These are phyloP conservation scores for Monosporozyma servazzii DNA, from an alignment of 805 yeast genomes.

Conservation along the genomic window DNA sequence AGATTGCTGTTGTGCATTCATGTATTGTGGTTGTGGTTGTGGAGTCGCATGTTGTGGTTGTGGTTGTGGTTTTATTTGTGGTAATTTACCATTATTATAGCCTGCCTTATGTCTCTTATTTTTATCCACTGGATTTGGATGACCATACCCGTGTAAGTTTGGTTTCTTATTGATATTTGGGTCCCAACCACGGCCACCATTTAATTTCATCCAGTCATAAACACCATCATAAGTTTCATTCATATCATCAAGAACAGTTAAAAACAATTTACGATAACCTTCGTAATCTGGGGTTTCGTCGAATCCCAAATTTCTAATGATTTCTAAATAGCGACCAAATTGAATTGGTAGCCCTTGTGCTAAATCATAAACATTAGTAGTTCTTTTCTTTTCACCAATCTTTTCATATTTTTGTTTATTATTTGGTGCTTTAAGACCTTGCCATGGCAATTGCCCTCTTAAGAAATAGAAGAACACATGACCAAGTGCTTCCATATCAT, in stretches of 20 bases:
- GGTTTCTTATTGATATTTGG: conserved; percentile 81
- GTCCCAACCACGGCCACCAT: conserved; percentile 96
- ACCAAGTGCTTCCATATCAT: conserved; percentile 92
- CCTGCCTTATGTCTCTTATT: conserved; percentile 22
- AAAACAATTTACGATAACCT: conserved; percentile 67
- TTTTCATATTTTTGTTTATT: conserved; percentile 96
- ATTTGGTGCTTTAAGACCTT: conserved; percentile 95
- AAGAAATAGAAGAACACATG: conserved; percentile 93
- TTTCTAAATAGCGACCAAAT: conserved; percentile 82
- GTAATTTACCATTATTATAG: conserved; percentile 4
- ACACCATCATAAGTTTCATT: conserved; percentile 75
- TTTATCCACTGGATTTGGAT: conserved; percentile 71
- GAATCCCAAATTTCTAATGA: conserved; percentile 80
- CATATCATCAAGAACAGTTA: conserved; percentile 64
- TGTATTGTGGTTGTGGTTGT: conserved; percentile 8
- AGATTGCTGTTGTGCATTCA: conserved; percentile 9
- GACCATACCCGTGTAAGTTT: conserved; percentile 91
- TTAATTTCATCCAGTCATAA: conserved; percentile 96
- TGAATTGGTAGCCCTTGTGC: conserved; percentile 88
- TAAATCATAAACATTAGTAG: conserved; percentile 77
- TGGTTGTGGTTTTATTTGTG: conserved; percentile 15
- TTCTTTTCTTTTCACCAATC: conserved; percentile 91
- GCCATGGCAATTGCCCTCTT: conserved; percentile 96
- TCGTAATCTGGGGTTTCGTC: conserved; percentile 95
- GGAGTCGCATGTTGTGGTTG: conserved; percentile 8